Conservation (phyloP, 2,329 filamentous ascomycete species). For the Nemania diffusa region DNA sequence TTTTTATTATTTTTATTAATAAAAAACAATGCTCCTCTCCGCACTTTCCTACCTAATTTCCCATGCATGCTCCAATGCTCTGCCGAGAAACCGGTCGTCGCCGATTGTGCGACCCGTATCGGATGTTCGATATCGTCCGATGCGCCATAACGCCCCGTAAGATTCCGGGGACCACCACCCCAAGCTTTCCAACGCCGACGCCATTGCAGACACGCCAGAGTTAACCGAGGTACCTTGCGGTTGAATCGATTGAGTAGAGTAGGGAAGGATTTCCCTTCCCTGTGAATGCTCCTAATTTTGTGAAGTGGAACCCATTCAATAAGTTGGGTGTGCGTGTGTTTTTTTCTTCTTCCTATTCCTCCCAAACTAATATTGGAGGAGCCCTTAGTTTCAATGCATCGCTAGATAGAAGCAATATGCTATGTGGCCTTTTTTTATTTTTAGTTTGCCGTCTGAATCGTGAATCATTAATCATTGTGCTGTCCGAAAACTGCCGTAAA, state of each 20-base stretch:
- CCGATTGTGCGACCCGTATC: constrained; percentile 25
- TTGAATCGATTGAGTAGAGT: constrained; percentile 13
- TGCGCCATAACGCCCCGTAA: constrained; percentile 18
- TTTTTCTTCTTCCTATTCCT: not conserved
- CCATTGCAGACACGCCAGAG: constrained; percentile 1
- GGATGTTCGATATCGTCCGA: constrained; percentile 33
- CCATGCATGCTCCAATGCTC: not conserved
- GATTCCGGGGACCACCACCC: constrained; percentile 17
- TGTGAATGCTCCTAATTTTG: not conserved
- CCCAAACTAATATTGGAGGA: not conserved
- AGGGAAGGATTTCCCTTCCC: not conserved
- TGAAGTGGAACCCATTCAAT: not conserved
- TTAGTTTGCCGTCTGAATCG: constrained; percentile 21
- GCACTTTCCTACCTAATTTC: not conserved
- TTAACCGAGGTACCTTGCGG: constrained; percentile 27
- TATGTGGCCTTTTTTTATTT: constrained; percentile 4
- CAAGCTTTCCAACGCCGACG: constrained; percentile 14
- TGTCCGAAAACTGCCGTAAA: not conserved
- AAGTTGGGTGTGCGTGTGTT: not conserved
- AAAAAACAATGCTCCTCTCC: too few species aligned
- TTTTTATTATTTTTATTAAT: not conserved
- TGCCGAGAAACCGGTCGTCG: constrained; percentile 8
- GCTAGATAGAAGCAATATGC: constrained; percentile 3
- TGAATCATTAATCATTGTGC: constrained; percentile 23
- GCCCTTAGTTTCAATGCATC: not conserved